Percentiles rank a stretch among this genome's conserved stretches.
phyloP scores from a whole-genome alignment of 148 eudicot species.

The Chenopodium album region DNA sequence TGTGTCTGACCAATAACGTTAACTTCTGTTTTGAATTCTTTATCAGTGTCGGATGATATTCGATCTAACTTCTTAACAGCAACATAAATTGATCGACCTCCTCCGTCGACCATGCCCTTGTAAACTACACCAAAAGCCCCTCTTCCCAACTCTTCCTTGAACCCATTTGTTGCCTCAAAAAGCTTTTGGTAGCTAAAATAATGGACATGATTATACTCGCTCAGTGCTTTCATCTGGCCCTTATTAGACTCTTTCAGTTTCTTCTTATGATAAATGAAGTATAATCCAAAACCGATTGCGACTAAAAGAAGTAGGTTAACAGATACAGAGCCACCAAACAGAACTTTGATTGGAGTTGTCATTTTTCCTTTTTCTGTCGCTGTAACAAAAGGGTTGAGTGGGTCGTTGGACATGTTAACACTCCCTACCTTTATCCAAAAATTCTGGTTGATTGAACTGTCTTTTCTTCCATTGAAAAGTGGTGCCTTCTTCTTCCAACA shows the following conservation, averaged over 20 bases:
- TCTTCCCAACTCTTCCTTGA: constrained; percentile 38
- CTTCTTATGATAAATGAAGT: constrained; percentile 8
- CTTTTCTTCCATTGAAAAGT: constrained; percentile 30
- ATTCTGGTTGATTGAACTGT: background rate
- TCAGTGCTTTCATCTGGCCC: constrained; percentile 5
- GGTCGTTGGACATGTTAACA: background rate
- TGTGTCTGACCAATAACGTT: constrained; percentile 43
- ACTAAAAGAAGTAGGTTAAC: constrained; percentile 20
- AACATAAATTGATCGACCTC: background rate
- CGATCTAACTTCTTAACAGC: constrained; percentile 22
- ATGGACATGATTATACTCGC: constrained; percentile 19
- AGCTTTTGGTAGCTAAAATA: constrained; percentile 42
- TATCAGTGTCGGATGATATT: constrained; percentile 37
- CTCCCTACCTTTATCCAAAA: constrained; percentile 25
- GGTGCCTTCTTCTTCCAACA: constrained; percentile 41
- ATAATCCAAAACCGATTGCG: constrained; percentile 17
- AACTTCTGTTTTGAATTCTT: constrained; percentile 48
- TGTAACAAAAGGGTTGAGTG: background rate
- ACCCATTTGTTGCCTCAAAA: constrained; percentile 38
- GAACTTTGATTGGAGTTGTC: constrained; percentile 7
- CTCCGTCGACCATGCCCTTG: constrained; percentile 38
- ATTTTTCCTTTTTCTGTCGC: background rate
- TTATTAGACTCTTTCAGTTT: background rate
- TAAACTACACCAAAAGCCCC: constrained; percentile 40
- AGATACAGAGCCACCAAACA: constrained; percentile 29